A percentile compares a stretch with the other conserved stretches of the same genome.
Evolutionary conservation across 1,284 basidiomycete genomes (phyloP).

Genomic region (Leccinum fallax): DNA sequence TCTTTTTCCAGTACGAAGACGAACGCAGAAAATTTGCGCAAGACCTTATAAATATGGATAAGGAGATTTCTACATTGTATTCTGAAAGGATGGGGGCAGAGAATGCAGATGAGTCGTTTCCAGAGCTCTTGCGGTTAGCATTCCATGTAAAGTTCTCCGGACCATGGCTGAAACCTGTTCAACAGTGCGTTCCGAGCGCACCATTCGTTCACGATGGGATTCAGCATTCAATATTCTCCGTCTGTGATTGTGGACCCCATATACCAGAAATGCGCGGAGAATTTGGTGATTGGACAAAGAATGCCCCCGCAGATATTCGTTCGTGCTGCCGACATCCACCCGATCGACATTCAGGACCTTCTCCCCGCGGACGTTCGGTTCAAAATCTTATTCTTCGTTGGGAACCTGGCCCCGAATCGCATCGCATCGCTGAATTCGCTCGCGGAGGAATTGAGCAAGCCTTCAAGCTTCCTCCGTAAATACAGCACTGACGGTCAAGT

Average conservation of each 20-base stretch:
- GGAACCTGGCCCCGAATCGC: constrained; percentile 43
- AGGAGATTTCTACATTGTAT: background rate
- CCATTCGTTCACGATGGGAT: constrained; percentile 53
- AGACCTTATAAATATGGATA: background rate
- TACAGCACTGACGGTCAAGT: constrained; percentile 37
- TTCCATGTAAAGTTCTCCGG: background rate
- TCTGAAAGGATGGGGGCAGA: background rate
- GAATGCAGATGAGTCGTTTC: constrained; percentile 1
- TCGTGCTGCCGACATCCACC: constrained; percentile 62
- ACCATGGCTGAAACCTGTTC: background rate
- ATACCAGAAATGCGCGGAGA: constrained; percentile 45
- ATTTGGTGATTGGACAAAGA: constrained; percentile 57
- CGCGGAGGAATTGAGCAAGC: constrained; percentile 45
- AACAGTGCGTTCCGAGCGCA: background rate
- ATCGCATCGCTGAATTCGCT: constrained; percentile 31
- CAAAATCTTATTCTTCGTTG: constrained; percentile 70
- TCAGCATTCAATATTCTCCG: constrained; percentile 59
- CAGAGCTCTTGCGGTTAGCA: constrained; percentile 3
- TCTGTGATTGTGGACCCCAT: constrained; percentile 50
- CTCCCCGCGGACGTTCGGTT: constrained; percentile 68
- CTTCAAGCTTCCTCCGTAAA: constrained; percentile 42
- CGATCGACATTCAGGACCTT: constrained; percentile 68
- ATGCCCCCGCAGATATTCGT: constrained; percentile 59
- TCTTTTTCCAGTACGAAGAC: background rate
- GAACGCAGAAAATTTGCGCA: background rate